Base-by-base conservation (phyloP, 129 eudicot genomes). In the Escallonia rubra region DNA sequence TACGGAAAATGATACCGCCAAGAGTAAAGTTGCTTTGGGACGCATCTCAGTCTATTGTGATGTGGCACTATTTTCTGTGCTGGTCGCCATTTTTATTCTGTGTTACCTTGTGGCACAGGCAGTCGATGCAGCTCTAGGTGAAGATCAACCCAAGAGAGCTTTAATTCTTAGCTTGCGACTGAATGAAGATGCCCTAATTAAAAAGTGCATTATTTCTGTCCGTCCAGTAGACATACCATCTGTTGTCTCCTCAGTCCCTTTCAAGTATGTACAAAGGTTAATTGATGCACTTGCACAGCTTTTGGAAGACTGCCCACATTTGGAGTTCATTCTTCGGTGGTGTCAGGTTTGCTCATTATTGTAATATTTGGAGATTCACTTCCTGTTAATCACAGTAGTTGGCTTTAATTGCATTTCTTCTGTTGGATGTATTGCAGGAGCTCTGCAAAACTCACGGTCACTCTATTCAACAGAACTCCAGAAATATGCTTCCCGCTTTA, bases 321-420 rank as follows among this genome's bases (percentile, higher is more conserved):
- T 93, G 83, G 99, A 93, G 74, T 89, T 93, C 55, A 76, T 89
- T 69, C 95, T 93, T 51, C 80, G 86, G 43, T 93, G 99, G 99
- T 93, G 92, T 76, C 95, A 86, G 96, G 99, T 93, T 64, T 58
- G 67, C 1, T 47, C 46, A 23, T 55, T 62, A 65, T 52, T 53
- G 7, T 23, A 23, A 23, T 23, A 23, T n/a, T n/a, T 23, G 34
- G 34, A 23, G 34, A 23, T 23, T 23, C 34, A 23, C 34, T 23
- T 23, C 34, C 34, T 23, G 34, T 23, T 23, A 23, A 23, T 23
- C 34, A 50, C 10, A 5, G 40, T 40, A n/a, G 12, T 39, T 48
- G 15, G 7, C 15, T 43, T 43, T 11, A 52, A 39, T 65, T 74
- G 65, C 50, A 51, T 8, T 65, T 60, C 57, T 43, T 59, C 3